Evolutionary conservation across 75 land plant genomes (phyloP), one percentile per base, ranked within the genome.

Genomic region (Chamaecyparis obtusa): DNA sequence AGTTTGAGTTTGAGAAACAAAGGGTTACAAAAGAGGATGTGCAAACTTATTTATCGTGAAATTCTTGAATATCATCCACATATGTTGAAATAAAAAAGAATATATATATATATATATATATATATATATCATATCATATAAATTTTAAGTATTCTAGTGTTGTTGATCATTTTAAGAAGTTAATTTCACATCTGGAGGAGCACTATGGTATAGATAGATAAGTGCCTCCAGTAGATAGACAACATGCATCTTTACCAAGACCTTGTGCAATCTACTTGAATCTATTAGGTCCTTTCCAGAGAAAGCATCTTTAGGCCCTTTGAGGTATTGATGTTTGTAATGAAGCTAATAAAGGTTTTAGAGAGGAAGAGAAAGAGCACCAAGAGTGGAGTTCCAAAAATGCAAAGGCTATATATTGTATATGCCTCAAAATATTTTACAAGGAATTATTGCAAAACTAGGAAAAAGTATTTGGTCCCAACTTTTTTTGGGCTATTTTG

Each of bases 31-130:
- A 94, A 88, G 97, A 95, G 57, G 44, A 91, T 96, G 19, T 88
- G 95, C 60, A 95, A 96, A 80, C 92, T 96, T 41, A 96, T 96
- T 57, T 96, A 91, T 86, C 91, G 95, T 21, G 98, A 96, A 94
- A 95, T 95, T 77, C 86, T 96, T 72, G 98, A 96, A 84, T 96
- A 96, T 80, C 98, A 96, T 89, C 98, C 98, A 48, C 94, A 96
- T 67, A 88, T 96, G 86, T 90, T 94, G 39, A 94, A 95, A 86
- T 96, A n/a, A n/a, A n/a, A n/a, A n/a, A n/a, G n/a, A 96, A 78
- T 93, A 96, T 82, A 49, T 91, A 84, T 94, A 94, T 90, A 96
- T 95, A 74, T n/a, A n/a, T n/a, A n/a, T n/a, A n/a, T n/a, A n/a
- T n/a, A n/a, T n/a, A n/a, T n/a, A n/a, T n/a, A 87, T 92, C 43